Percentiles rank a stretch among this genome's conserved stretches.
These are phyloP conservation scores for Henckelia pumila DNA, from an alignment of 257 asterid genomes.

Conservation along the genomic window DNA sequence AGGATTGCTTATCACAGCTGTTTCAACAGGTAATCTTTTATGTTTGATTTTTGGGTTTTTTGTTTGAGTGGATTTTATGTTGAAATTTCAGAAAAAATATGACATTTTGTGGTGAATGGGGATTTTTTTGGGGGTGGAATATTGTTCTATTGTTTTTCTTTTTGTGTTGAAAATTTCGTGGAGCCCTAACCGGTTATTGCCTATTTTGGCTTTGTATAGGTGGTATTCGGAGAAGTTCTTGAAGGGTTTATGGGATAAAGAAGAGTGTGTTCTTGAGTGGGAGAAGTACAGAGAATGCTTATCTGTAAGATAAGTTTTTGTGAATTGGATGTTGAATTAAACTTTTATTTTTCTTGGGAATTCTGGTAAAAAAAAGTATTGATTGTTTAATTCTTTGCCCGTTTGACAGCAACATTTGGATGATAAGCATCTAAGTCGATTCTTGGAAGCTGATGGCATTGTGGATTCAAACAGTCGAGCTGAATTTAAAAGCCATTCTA, in stretches of 20 bases:
- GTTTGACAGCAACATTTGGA: constrained; percentile 75
- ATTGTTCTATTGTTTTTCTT: not conserved
- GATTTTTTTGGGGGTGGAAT: not conserved
- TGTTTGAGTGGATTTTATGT: not conserved
- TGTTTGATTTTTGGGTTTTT: constrained; percentile 6
- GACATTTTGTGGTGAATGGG: constrained; percentile 11
- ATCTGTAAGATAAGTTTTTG: constrained; percentile 49
- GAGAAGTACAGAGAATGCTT: constrained; percentile 76
- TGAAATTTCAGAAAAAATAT: constrained; percentile 5
- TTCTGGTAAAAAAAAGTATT: not conserved
- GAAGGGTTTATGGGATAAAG: constrained; percentile 90
- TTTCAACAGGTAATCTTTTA: constrained; percentile 65
- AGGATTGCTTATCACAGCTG: constrained; percentile 76
- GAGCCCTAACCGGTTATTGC: constrained; percentile 20
- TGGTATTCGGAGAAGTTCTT: constrained; percentile 87
- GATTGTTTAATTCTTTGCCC: constrained; percentile 1
- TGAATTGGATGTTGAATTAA: constrained; percentile 12
- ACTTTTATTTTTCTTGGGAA: not conserved
- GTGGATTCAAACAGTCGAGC: constrained; percentile 42
- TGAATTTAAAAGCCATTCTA: constrained; percentile 30
- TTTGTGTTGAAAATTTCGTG: not conserved
- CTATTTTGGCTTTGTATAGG: constrained; percentile 34
- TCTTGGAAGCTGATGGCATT: constrained; percentile 71
- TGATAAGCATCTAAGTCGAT: constrained; percentile 79
- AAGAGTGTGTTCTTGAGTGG: constrained; percentile 79